Percentiles rank a stretch among this genome's conserved stretches.
Evolutionary conservation across 2,329 filamentous ascomycete species (phyloP).

Genomic region (Pyrenochaeta sp.): DNA sequence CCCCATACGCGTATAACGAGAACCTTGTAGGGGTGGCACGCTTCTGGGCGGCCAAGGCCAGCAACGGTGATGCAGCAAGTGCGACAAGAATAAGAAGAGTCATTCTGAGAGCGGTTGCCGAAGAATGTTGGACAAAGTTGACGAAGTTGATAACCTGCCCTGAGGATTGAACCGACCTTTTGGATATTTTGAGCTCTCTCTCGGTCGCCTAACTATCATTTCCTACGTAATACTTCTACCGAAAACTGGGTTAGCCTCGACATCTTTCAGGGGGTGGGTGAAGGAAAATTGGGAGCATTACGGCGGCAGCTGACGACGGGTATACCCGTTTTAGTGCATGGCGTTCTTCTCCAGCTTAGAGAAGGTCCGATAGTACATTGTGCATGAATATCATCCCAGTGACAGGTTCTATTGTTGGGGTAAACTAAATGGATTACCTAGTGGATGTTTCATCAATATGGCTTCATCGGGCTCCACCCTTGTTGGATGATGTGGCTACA

Average conservation of each 20-base stretch:
- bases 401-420: neutral
- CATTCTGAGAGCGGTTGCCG: neutral
- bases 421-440: neutral
- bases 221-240: neutral
- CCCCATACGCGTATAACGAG: conserved; percentile 26
- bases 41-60: conserved; percentile 22
- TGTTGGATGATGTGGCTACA: neutral
- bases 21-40: conserved; percentile 17
- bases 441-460: neutral
- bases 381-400: neutral
- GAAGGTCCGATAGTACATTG: neutral
- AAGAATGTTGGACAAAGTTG: neutral
- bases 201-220: neutral
- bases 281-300: neutral
- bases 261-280: neutral
- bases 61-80: conserved; percentile 20
- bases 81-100: conserved; percentile 14
- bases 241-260: neutral
- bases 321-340: neutral
- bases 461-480: neutral
- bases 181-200: neutral
- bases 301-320: neutral
- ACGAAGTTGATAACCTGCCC: neutral
- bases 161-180: neutral
- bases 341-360: neutral